Conservation (phyloP, 176 grass and related monocot genomes). For the Typha latifolia region DNA sequence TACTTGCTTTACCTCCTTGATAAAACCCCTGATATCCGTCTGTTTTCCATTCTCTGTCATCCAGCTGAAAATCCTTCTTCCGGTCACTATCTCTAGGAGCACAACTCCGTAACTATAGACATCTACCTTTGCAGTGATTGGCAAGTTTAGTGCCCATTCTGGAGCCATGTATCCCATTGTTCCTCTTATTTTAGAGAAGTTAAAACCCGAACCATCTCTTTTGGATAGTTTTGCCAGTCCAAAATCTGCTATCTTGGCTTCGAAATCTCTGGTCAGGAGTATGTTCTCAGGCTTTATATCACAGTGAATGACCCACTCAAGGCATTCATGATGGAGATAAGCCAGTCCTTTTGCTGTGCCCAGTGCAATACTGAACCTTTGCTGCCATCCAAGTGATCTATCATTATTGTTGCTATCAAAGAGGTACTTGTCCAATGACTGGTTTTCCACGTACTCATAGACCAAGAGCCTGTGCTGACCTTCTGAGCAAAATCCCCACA, state of each 20-base stretch:
- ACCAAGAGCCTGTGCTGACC: slow-evolving; percentile 45
- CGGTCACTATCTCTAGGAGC: slow-evolving; percentile 48
- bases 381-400: slow-evolving; percentile 38
- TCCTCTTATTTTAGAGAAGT: slow-evolving; percentile 58
- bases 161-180: slow-evolving; percentile 86
- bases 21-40: slow-evolving; percentile 18
- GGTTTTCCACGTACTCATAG: slow-evolving; percentile 63
- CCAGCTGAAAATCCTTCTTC: slow-evolving; percentile 35
- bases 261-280: slow-evolving; percentile 58
- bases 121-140: slow-evolving; percentile 55
- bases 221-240: slow-evolving; percentile 63
- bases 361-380: slow-evolving; percentile 57
- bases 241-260: slow-evolving; percentile 76
- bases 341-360: slow-evolving; percentile 63
- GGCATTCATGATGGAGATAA: slow-evolving; percentile 80
- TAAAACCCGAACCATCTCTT: slow-evolving; percentile 39
- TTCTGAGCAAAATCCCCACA: slow-evolving; percentile 72
- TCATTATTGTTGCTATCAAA: slow-evolving; percentile 23
- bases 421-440: slow-evolving; percentile 55
- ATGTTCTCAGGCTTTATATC: slow-evolving; percentile 91
- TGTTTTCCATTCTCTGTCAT: slow-evolving; percentile 17
- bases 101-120: slow-evolving; percentile 54
- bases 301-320: slow-evolving; percentile 89
- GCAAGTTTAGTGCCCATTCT: slow-evolving; percentile 59
- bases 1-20: slow-evolving; percentile 23